These are phyloP conservation scores for Claviceps digitariae DNA, from an alignment of 2,329 filamentous ascomycete species.

Conservation along the genomic window DNA sequence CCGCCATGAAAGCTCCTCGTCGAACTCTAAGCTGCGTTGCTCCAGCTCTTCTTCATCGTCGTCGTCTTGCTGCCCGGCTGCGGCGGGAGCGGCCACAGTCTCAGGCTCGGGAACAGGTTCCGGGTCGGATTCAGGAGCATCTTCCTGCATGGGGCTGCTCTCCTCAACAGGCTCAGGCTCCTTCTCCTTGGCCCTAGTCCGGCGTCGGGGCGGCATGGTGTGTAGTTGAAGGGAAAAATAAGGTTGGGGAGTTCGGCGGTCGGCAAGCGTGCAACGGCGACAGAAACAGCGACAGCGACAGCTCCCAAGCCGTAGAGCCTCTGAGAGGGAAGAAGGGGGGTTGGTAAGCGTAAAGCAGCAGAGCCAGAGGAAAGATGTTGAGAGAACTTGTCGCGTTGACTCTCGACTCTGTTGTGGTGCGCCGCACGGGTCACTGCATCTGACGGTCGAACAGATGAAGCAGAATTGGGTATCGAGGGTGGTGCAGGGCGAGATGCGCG, in stretches of 20 bases:
- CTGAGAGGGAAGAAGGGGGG: background rate
- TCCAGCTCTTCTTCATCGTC: constrained; percentile 7
- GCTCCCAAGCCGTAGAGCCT: constrained; percentile 1
- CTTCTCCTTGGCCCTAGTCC: constrained; percentile 20
- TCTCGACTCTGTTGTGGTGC: constrained; percentile 5
- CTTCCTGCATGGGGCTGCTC: constrained; percentile 10
- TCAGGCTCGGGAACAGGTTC: constrained; percentile 4
- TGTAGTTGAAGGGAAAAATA: constrained; percentile 1
- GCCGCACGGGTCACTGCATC: constrained; percentile 13
- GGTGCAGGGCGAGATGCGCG: constrained; percentile 2
- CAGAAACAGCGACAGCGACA: background rate
- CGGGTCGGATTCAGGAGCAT: constrained; percentile 9
- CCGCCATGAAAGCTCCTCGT: constrained; percentile 79
- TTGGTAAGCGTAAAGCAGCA: background rate
- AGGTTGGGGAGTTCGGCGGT: constrained; percentile 6
- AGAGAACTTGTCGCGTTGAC: constrained; percentile 9
- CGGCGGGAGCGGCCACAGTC: constrained; percentile 3
- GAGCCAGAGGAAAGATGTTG: background rate
- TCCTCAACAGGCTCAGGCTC: constrained; percentile 16
- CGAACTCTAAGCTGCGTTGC: constrained; percentile 51
- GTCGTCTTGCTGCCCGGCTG: constrained; percentile 2
- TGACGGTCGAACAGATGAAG: constrained; percentile 7
- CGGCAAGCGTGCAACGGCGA: background rate
- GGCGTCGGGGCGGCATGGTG: constrained; percentile 25
- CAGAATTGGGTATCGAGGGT: background rate